phyloP scores from a whole-genome alignment of 257 asterid genomes.

The Nicotiana otophora region DNA sequence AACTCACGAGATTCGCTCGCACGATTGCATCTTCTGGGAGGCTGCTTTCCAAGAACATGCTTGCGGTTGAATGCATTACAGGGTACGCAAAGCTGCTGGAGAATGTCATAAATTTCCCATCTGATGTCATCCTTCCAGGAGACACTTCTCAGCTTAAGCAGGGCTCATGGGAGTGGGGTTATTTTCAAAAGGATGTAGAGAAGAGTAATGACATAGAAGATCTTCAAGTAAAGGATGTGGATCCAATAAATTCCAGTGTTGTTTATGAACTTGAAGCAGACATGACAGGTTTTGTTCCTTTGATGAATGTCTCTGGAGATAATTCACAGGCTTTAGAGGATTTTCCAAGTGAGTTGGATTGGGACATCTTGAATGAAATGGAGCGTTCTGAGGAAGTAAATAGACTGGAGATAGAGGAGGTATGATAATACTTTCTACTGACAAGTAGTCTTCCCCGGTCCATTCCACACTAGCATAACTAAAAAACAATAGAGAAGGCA shows the following conservation, averaged over 20 bases:
- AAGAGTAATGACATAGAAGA: constrained; percentile 28
- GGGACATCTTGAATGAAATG: constrained; percentile 72
- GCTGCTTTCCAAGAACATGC: constrained; percentile 74
- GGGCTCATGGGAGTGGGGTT: constrained; percentile 74
- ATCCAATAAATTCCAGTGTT: constrained; percentile 43
- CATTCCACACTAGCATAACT: neutral
- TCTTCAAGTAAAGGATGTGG: constrained; percentile 28
- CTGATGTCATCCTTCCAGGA: constrained; percentile 76
- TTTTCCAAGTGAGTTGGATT: constrained; percentile 58
- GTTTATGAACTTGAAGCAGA: constrained; percentile 69
- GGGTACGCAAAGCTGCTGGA: constrained; percentile 70
- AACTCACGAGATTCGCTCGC: constrained; percentile 57
- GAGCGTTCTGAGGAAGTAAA: constrained; percentile 88
- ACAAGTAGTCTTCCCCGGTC: neutral
- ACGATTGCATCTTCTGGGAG: constrained; percentile 73
- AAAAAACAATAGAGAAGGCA: neutral
- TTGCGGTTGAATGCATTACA: constrained; percentile 69
- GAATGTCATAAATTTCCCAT: constrained; percentile 71
- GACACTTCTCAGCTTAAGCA: constrained; percentile 51
- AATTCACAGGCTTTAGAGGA: constrained; percentile 35
- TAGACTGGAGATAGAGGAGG: constrained; percentile 84
- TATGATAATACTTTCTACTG: constrained; percentile 25
- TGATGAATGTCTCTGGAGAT: constrained; percentile 36
- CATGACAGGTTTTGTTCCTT: constrained; percentile 27
- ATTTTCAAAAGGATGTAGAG: constrained; percentile 48